Conservation (phyloP, 768 basidiomycete species). For the Dacryopinax spathularia region DNA sequence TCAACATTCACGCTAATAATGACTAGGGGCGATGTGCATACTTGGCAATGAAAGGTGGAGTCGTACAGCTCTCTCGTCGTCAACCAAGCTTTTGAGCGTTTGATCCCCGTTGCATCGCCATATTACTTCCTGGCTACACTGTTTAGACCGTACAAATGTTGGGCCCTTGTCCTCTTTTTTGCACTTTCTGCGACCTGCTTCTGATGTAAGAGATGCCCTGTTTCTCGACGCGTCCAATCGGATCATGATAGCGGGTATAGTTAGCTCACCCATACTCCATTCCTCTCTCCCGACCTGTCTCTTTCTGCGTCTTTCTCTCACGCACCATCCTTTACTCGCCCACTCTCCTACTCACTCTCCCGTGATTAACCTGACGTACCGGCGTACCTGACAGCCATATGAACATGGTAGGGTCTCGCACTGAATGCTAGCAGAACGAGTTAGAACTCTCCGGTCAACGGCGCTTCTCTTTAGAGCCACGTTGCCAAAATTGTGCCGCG, state of each 20-base stretch:
- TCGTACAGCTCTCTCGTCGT: background rate
- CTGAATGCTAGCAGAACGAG: background rate
- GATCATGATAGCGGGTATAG: background rate
- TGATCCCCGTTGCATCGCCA: too few relatives aligned
- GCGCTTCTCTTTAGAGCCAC: constrained; percentile 3
- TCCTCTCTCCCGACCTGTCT: background rate
- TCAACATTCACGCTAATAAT: background rate
- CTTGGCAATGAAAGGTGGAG: background rate
- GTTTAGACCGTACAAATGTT: too few relatives aligned
- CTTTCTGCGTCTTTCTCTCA: background rate
- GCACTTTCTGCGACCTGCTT: background rate
- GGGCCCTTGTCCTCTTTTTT: too few relatives aligned
- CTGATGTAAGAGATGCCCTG: background rate
- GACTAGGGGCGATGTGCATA: background rate
- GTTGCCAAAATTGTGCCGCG: background rate
- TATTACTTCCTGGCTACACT: too few relatives aligned
- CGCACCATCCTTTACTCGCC: background rate
- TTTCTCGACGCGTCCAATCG: background rate
- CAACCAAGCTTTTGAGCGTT: too few relatives aligned
- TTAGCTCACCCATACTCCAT: background rate
- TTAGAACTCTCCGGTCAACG: background rate
- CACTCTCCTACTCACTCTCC: background rate
- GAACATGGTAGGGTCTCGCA: background rate
- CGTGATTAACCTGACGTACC: background rate
- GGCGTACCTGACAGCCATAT: background rate